Conservation (phyloP, 1,284 basidiomycete genomes). For the Inonotus hispidus region DNA sequence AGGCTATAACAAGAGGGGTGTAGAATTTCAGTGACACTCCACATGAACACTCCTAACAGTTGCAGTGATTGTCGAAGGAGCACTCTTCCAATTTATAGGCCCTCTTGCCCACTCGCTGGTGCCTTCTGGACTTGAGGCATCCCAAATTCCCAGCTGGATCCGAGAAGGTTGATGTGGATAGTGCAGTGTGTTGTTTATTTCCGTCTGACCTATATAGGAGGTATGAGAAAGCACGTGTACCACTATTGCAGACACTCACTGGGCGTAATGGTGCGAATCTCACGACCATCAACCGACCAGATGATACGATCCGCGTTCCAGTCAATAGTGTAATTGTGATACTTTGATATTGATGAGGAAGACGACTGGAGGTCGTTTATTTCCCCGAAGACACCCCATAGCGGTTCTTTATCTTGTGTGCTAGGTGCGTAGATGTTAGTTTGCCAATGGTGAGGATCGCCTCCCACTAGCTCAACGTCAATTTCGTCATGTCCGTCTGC, state of each 20-base stretch:
- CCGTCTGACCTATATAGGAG: slow-evolving; percentile 29
- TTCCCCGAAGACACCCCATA: slow-evolving; percentile 36
- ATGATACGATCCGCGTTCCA: slow-evolving; percentile 37
- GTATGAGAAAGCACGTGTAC: background rate
- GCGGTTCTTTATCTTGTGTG: slow-evolving; percentile 30
- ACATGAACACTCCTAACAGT: slow-evolving; percentile 35
- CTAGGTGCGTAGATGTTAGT: slow-evolving; percentile 40
- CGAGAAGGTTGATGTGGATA: slow-evolving; percentile 34
- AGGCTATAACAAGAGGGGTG: too few relatives aligned
- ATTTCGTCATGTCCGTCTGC: slow-evolving; percentile 38
- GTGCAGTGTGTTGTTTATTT: slow-evolving; percentile 33
- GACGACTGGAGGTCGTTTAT: slow-evolving; percentile 26
- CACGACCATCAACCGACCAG: slow-evolving; percentile 39
- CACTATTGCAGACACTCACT: slow-evolving; percentile 26
- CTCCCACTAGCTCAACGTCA: slow-evolving; percentile 41
- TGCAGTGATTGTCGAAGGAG: slow-evolving; percentile 33
- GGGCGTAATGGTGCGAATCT: slow-evolving; percentile 33
- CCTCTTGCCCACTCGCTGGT: slow-evolving; percentile 44
- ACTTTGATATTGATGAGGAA: slow-evolving; percentile 23
- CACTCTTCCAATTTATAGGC: slow-evolving; percentile 38
- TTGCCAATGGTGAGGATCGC: slow-evolving; percentile 38
- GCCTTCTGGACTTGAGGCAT: slow-evolving; percentile 39
- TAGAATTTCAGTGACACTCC: slow-evolving; percentile 29
- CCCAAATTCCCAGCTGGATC: slow-evolving; percentile 44
- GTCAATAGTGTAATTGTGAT: slow-evolving; percentile 39